A percentile compares a stretch with the other conserved stretches of the same genome.
Conservation (phyloP, 208 protist genomes). For the Acanthamoeba quina region DNA sequence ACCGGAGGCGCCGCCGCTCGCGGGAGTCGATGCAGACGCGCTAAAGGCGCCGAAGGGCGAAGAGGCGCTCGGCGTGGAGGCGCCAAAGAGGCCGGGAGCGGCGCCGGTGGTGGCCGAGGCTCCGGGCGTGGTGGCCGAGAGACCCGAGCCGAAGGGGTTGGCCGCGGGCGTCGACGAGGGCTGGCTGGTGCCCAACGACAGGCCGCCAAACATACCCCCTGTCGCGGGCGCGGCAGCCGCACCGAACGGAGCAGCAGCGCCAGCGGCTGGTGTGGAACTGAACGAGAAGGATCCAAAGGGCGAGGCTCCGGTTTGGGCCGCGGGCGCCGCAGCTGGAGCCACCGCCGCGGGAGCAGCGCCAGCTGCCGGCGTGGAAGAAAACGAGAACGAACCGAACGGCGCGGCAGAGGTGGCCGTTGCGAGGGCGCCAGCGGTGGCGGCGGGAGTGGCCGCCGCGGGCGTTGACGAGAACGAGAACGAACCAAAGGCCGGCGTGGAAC, state of each 20-base stretch:
- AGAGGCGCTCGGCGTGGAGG: not conserved
- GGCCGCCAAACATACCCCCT: conserved; percentile 8
- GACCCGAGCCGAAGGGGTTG: not conserved
- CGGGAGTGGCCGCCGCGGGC: not conserved
- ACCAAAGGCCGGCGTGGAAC: not conserved
- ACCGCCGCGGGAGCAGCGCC: not conserved
- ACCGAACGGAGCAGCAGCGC: not conserved
- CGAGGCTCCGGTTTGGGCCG: not conserved
- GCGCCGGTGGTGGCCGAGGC: not conserved
- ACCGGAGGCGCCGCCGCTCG: not conserved
- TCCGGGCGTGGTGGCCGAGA: not conserved
- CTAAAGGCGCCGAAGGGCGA: not conserved
- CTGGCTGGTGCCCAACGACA: not conserved
- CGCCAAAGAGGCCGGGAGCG: not conserved
- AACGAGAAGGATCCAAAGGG: not conserved
- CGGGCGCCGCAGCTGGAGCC: not conserved
- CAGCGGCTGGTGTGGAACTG: no score
- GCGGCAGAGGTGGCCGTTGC: not conserved
- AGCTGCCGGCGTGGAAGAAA: not conserved
- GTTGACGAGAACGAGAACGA: not conserved
- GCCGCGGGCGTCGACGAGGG: not conserved
- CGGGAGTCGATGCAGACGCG: not conserved
- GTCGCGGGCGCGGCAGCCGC: not conserved
- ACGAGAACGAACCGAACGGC: not conserved
- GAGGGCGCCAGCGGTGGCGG: not conserved